These are phyloP conservation scores for Westerdykella ornata DNA, from an alignment of 2,329 filamentous ascomycete species.

Conservation along the genomic window DNA sequence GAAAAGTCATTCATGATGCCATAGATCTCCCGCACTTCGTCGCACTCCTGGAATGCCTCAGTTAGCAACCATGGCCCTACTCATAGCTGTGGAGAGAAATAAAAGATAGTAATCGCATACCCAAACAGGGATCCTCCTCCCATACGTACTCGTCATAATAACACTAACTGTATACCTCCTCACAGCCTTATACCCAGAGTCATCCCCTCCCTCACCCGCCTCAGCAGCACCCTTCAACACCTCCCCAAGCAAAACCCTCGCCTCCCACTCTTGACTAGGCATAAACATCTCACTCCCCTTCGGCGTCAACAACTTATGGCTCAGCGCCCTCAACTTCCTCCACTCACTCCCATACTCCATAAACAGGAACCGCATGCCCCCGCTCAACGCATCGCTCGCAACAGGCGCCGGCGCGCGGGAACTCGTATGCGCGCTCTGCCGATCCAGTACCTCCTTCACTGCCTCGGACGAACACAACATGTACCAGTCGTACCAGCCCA, in stretches of 20 bases:
- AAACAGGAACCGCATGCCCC: conserved; percentile 38
- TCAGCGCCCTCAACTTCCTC: conserved; percentile 37
- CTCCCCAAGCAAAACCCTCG: conserved; percentile 41
- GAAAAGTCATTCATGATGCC: conserved; percentile 34
- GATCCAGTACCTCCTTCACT: conserved; percentile 43
- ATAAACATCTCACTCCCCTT: conserved; percentile 36
- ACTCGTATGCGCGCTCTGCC: conserved; percentile 33
- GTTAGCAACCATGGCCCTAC: neutral
- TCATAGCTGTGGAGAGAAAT: neutral
- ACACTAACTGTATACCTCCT: conserved; percentile 30
- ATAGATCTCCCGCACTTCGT: conserved; percentile 29
- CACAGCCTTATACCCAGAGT: conserved; percentile 23
- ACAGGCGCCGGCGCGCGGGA: conserved; percentile 37
- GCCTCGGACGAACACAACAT: conserved; percentile 42
- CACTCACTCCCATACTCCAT: conserved; percentile 40
- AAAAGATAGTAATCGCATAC: conserved; percentile 11
- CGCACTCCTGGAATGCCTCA: conserved; percentile 18
- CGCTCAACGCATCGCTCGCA: conserved; percentile 36
- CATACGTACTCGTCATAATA: conserved; percentile 36
- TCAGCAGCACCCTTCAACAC: conserved; percentile 28
- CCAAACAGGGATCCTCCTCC: conserved; percentile 27
- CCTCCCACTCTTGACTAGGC: conserved; percentile 43
- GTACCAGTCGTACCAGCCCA: conserved; percentile 45
- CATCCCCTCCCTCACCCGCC: conserved; percentile 13
- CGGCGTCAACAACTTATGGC: conserved; percentile 36